Evolutionary conservation across 164 flowering plant species (phyloP), one percentile per base, ranked within the genome.

Genomic region (Magnolia officinalis): DNA sequence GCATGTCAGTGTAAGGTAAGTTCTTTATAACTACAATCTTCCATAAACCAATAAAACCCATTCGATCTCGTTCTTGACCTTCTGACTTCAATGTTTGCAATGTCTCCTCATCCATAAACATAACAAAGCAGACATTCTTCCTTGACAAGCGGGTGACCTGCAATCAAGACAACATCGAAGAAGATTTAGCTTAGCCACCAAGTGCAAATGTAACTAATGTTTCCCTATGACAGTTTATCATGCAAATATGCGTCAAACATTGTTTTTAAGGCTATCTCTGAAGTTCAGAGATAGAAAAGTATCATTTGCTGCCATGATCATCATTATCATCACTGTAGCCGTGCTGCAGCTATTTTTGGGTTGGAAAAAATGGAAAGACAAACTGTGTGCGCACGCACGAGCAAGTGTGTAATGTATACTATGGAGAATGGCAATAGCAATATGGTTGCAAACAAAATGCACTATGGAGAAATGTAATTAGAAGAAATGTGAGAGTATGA

Each of bases 51-150:
- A 95, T 81, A 77, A 82, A 95, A 21, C 99, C 97, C 79, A 79
- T 80, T 78, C 84, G 76, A 76, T 95, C 96, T 29, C 81, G 92
- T 66, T 75, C 79, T 63, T 90, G 92, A n/a, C 98, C 97, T 84
- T 95, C 99, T 45, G 90, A 82, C 65, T 88, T 77, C 81, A 95
- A 88, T 72, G 89, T 89, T 79, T 83, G 87, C 84, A 92, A 75
- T 68, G 99, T 95, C 70, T 75, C 79, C 79, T 88, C 95, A 88
- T 95, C 99, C 85, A 89, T 78, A 77, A 95, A 95, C 92, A 95
- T 93, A 20, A 93, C 95, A 82, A 95, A 95, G 80, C 99, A 95
- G 50, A 92, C 99, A 85, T 91, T 93, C 87, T 95, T 95, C 87
- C 88, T 90, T 77, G 99, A 95, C 76, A 88, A 74, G 21, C 91